These are phyloP conservation scores for Mercurialis annua DNA, from an alignment of 345 rosid genomes.

Conservation along the genomic window DNA sequence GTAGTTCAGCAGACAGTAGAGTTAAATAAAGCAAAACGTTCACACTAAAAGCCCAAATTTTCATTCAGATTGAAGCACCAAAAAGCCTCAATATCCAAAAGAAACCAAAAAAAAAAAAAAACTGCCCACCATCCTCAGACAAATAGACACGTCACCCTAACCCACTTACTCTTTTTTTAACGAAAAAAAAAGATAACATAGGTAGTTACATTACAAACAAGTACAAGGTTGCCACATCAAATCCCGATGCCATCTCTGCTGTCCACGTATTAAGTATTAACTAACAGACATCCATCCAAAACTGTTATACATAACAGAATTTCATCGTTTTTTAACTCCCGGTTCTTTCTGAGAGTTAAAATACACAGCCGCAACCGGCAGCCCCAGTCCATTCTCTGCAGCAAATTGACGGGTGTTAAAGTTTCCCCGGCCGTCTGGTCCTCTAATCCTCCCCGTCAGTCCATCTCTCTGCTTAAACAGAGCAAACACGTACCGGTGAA, in stretches of 20 bases:
- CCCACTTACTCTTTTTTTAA: background rate
- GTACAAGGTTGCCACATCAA: background rate
- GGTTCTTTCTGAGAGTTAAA: slow-evolving; percentile 36
- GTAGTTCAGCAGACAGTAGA: too few relatives aligned
- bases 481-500: slow-evolving; percentile 39
- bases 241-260: background rate
- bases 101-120: too few relatives aligned
- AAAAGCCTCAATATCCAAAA: too few relatives aligned
- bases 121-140: too few relatives aligned
- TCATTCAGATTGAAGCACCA: too few relatives aligned
- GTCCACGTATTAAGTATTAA: background rate
- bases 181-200: too few relatives aligned
- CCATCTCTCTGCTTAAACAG: slow-evolving; percentile 36
- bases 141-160: slow-evolving; percentile 2
- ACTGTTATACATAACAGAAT: background rate
- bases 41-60: too few relatives aligned
- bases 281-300: background rate
- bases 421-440: slow-evolving; percentile 27
- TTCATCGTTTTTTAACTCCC: slow-evolving; percentile 20
- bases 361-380: slow-evolving; percentile 37
- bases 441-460: slow-evolving; percentile 11
- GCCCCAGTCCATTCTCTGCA: slow-evolving; percentile 30
- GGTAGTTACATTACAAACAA: background rate
- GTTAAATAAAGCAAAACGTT: too few relatives aligned
- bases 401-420: slow-evolving; percentile 42